Evolutionary conservation across 2,329 filamentous ascomycete genomes (phyloP), one percentile per base, ranked within the genome.

Genomic region (Colletotrichum lupini): DNA sequence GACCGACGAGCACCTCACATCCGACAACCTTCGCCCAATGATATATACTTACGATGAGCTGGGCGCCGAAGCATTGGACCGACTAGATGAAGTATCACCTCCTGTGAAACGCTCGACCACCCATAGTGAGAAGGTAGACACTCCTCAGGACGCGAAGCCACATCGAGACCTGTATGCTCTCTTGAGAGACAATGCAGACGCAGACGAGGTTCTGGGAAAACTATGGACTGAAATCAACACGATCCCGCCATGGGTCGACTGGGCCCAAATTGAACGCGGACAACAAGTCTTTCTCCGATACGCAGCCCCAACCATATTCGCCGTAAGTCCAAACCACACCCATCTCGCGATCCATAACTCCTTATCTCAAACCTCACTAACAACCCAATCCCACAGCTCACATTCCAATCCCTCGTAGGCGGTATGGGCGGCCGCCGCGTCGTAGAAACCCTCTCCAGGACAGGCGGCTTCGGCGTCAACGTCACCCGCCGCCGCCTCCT

Each of bases 201-300:
- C 85, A 6, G 89, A 95, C 76, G 83, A 87, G 28, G 87, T 89
- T 52, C 82, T 89, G 3, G 77, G 78, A 2, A 77, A 87, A 67
- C 83, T 96, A 9, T 95, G 2, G 90, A 95, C 79, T 95, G 93
- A 93, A 88, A 85, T 93, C 68, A 92, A 90, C 70, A 91, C 87
- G 0, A 82, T 94, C 6, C 94, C 93, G 0, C 85, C 88, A 1
- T 95, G 93, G 93, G 93, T 95, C 2, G 90, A 95, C 79, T 95
- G 93, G 93, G 88, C 88, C 2, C 92, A 95, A 78, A 92, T 96
- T 68, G 85, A 87, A 72, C 86, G 93, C 77, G 94, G 93, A 0
- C 93, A 96, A 79, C 89, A 93, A 76, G 89, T 95, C 0, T 94
- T 95, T 78, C 95, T 94, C 80, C 89, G 93, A 46, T 95, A 95